Base-by-base conservation (phyloP, 805 yeast genomes). In the Lachancea dasiensis region DNA sequence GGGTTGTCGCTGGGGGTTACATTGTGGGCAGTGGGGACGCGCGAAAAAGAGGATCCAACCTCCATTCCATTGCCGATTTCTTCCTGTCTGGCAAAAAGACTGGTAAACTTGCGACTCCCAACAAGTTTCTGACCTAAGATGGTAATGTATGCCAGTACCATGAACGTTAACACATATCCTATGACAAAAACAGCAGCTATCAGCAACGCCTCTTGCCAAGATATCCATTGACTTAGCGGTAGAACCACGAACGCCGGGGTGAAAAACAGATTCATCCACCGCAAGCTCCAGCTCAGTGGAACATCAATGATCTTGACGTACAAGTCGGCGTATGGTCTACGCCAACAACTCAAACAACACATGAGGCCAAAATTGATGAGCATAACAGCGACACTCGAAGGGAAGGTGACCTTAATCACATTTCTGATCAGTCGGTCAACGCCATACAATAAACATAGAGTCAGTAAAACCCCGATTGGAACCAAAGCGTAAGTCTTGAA, bases 181-280 rank as follows among this genome's bases (percentile, higher is more conserved):
- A 81, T 45, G 5, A 79, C 67, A 48, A 82, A 84, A 5, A 82
- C 83, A 0, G 79, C 90, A 1, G 83, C 85, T 25, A 83, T 83
- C 36, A 78, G 78, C 48, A 80, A 65, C 8, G 85, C 84, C 48
- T 83, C 90, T 16, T 69, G 72, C 29, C 78, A 79, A 13, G 79
- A 65, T 33, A 84, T 78, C 43, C 72, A 72, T n/a, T 73, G 70
- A 9, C 85, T 72, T 37, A 82, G 65, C 0, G 90, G 90, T 23
- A 83, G 67, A 0, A 79, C 72, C 25, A 83, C 75, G 52, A 84
- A 83, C 0, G 87, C 78, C 1, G 92, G 90, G 1, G 85, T 77
- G 65, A 83, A 84, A 52, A 79, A 81, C 5, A 81, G 70, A 54
- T 80, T 81, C 60, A 84, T 84, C 90, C 92, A 83, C 39, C 81